Base-by-base conservation (phyloP, 176 grass and related monocot genomes). In the Ensete glaucum region DNA sequence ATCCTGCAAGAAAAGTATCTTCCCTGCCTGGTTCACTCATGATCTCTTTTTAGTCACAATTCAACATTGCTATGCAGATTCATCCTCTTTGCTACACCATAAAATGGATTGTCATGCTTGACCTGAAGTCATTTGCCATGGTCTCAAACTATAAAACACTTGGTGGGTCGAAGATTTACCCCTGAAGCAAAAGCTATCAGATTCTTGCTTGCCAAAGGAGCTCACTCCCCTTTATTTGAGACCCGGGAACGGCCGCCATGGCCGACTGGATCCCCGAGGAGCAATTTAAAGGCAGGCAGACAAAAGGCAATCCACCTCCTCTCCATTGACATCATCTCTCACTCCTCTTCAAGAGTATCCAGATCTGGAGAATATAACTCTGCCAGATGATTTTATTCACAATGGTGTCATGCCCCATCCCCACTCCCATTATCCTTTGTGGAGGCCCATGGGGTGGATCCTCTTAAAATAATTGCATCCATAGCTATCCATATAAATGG, bases 331-430 rank as follows among this genome's bases (percentile, higher is more conserved):
- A 22, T 65, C 11, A 70, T 52, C 16, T 3, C 16, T 27, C 50
- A 70, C 4, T 43, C 34, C 34, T 4, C 17, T 50, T 49, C 29
- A 70, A 70, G 48, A 20, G 25, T 13, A 68, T 68, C 25, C 34
- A 70, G 48, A 70, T 70, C 43, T 20, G 51, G 67, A 48, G 17
- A 50, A 50, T 50, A 34, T 6, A 70, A 50, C 22, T 65, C 19
- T 65, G 63, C 22, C 63, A 3, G 63, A 11, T 65, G 63, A 65
- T 65, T 65, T 65, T 65, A 65, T 65, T 65, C 63, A 65, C 63
- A 21, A 65, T 15, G 57, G 34, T 43, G 34, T 43, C 4, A 43
- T 43, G 34, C 34, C 34, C 34, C 34, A 43, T 43, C 34, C 34
- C 34, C 34, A 43, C 34, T 6, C 34, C 57, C 57, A 60, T 19